A percentile compares a stretch with the other conserved stretches of the same genome.
Conservation (phyloP, 805 yeast species). For the Yarrowia divulgata region DNA sequence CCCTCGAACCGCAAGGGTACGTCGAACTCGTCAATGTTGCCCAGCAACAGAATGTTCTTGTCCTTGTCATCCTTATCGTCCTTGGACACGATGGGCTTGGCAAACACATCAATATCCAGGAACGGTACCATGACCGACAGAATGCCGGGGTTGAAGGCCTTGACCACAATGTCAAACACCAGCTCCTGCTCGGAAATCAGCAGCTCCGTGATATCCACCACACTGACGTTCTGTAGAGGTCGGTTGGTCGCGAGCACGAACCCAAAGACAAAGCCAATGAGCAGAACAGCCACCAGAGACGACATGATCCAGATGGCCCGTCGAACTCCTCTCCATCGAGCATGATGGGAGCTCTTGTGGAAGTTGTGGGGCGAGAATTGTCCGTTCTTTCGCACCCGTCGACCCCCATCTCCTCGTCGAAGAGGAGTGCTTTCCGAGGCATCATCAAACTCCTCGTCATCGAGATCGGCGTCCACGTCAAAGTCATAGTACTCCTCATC, state of each 20-base stretch:
- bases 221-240: slow-evolving; percentile 72
- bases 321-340: slow-evolving; percentile 45
- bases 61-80: slow-evolving; percentile 43
- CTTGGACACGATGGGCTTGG: slow-evolving; percentile 46
- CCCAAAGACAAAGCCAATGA: slow-evolving; percentile 79
- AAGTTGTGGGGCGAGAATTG: slow-evolving; percentile 60
- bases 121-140: slow-evolving; percentile 67
- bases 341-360: slow-evolving; percentile 42
- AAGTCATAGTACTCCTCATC: slow-evolving; percentile 54
- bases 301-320: slow-evolving; percentile 49
- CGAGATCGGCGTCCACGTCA: slow-evolving; percentile 58
- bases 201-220: slow-evolving; percentile 69
- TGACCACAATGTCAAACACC: slow-evolving; percentile 76
- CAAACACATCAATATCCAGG: slow-evolving; percentile 85
- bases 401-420: slow-evolving; percentile 43
- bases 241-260: slow-evolving; percentile 85
- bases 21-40: slow-evolving; percentile 70
- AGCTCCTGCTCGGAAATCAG: slow-evolving; percentile 84
- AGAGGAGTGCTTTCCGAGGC: slow-evolving; percentile 51
- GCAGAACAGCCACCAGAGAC: slow-evolving; percentile 46
- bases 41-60: slow-evolving; percentile 70
- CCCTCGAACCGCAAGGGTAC: slow-evolving; percentile 79
- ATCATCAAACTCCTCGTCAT: slow-evolving; percentile 46
- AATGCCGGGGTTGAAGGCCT: slow-evolving; percentile 88
- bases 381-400: slow-evolving; percentile 44